Base-by-base conservation (phyloP, 176 grass and related monocot species). In the Panicum miliaceum region DNA sequence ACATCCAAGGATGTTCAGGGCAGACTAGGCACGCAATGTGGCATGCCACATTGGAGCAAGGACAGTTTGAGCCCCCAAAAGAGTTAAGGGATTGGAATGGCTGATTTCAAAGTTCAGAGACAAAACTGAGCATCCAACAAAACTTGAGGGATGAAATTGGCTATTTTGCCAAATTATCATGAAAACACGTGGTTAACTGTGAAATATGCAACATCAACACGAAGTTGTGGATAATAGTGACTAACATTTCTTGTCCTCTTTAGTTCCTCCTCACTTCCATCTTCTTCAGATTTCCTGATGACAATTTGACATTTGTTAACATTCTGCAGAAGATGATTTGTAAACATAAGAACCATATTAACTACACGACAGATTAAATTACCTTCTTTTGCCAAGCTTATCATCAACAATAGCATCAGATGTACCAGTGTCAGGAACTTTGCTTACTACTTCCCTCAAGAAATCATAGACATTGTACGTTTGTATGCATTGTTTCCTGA, bases 401-500 rank as follows among this genome's bases (percentile, higher is more conserved):
- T 98, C 93, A 81, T 95, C 93, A 52, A 71, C 74, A 89, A 47
- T 77, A 54, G 84, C 87, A 89, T 95, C 96, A 80, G 79, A 75
- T 64, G 87, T 61, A 86, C 91, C 87, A 61, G 89, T 80, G 81
- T 91, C 92, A 48, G 96, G 93, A 90, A 95, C 96, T 89, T 98
- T 98, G 81, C 83, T 85, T 48, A 93, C 83, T 42, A 95, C 89
- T 82, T 95, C 93, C 68, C 51, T 98, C 87, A 98, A 92, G 87
- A 98, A 98, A 93, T 98, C 96, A 81, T 93, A 98, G 65, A 90
- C 96, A 71, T 89, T 93, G n/a, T 92, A 94, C 8, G 7, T 81
- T 51, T 98, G 94, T 57, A 98, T 90, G 71, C 93, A 98, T 41
- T 95, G 87, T 68, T 95, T 98, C 90, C 96, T 98, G 89, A 71